These are phyloP conservation scores for Arthroderma sp. DNA, from an alignment of 2,329 filamentous ascomycete species.

Conservation along the genomic window DNA sequence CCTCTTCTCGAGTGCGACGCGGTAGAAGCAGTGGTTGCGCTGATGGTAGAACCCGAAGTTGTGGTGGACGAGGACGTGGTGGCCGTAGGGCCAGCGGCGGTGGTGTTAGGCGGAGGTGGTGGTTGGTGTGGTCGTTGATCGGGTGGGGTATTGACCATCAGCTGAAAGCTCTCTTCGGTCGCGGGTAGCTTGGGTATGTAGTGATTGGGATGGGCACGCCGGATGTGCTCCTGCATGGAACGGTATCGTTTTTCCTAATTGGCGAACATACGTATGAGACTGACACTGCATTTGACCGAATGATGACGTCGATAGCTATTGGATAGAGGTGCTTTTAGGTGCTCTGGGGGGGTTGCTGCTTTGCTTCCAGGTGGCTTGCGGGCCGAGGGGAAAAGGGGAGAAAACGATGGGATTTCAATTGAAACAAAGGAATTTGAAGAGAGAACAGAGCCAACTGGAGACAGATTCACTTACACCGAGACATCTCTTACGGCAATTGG, in stretches of 20 bases:
- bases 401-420: background rate
- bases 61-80: background rate
- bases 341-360: background rate
- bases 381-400: background rate
- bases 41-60: background rate
- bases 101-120: slow-evolving; percentile 6
- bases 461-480: slow-evolving; percentile 66
- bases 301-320: too few relatives aligned
- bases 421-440: slow-evolving; percentile 3
- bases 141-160: slow-evolving; percentile 89
- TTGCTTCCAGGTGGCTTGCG: background rate
- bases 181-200: slow-evolving; percentile 97
- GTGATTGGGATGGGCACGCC: slow-evolving; percentile 88
- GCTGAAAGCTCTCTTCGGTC: slow-evolving; percentile 90
- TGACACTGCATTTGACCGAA: too few relatives aligned
- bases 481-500: slow-evolving; percentile 92
- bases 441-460: slow-evolving; percentile 10
- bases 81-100: background rate
- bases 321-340: too few relatives aligned
- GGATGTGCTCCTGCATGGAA: slow-evolving; percentile 99
- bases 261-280: too few relatives aligned
- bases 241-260: slow-evolving; percentile 81
- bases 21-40: slow-evolving; percentile 13
- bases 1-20: slow-evolving; percentile 9
- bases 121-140: slow-evolving; percentile 52